Evolutionary conservation across 768 basidiomycete species (phyloP).

Genomic region (Suillus weaverae): DNA sequence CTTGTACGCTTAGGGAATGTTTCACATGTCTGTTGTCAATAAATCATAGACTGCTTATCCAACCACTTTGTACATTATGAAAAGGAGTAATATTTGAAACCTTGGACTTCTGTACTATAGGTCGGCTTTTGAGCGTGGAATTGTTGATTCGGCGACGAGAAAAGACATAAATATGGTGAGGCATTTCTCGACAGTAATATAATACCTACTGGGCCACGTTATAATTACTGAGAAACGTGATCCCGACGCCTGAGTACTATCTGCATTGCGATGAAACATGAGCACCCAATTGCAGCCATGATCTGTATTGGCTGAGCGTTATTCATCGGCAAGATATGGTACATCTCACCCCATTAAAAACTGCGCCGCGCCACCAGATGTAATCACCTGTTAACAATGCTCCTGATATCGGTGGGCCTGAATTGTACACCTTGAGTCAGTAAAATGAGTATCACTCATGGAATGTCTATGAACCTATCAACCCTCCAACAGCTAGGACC

Average conservation of each 20-base stretch:
- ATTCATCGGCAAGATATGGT: not conserved
- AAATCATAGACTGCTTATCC: not conserved
- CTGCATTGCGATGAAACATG: constrained; percentile 28
- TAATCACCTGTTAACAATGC: constrained; percentile 51
- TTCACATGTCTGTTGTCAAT: not conserved
- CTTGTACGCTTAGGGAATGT: constrained; percentile 66
- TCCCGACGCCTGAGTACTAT: constrained; percentile 19
- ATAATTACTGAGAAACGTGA: not conserved
- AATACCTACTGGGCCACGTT: constrained; percentile 8
- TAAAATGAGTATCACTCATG: constrained; percentile 16
- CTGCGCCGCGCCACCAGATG: constrained; percentile 58
- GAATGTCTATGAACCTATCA: constrained; percentile 14
- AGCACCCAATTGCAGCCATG: constrained; percentile 22
- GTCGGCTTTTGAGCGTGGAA: constrained; percentile 5
- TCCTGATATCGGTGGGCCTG: constrained; percentile 59
- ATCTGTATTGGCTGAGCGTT: constrained; percentile 14
- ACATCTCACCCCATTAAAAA: constrained; percentile 47
- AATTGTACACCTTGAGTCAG: constrained; percentile 34
- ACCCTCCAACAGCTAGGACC: constrained; percentile 23
- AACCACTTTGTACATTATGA: constrained; percentile 7
- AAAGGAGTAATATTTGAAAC: constrained; percentile 2
- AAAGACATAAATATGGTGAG: constrained; percentile 20
- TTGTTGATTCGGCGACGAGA: constrained; percentile 2
- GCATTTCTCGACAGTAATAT: not conserved
- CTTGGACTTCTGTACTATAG: not conserved